A percentile compares a stretch with the other conserved stretches of the same genome.
phyloP scores from a whole-genome alignment of 2,329 filamentous ascomycete genomes.

The Pseudofabraea citricarpa region DNA sequence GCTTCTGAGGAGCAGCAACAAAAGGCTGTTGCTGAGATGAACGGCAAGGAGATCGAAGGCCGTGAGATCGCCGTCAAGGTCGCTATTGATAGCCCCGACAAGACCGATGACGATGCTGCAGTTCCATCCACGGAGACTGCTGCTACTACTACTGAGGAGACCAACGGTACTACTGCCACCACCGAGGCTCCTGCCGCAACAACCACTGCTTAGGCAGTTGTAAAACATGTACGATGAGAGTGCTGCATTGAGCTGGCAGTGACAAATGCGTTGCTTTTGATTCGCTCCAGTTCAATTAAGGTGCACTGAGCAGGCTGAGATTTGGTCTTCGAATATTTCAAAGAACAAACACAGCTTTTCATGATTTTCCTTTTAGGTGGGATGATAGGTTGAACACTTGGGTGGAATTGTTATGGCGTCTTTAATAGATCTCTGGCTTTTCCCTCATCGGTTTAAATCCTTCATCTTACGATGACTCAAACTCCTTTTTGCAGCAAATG shows the following conservation, averaged over 20 bases:
- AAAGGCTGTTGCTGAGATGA: constrained; percentile 97
- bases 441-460: constrained; percentile 19
- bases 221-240: constrained; percentile 24
- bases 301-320: constrained; percentile 14
- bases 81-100: constrained; percentile 98
- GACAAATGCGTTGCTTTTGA: constrained; percentile 21
- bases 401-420: constrained; percentile 20
- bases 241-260: constrained; percentile 17
- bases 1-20: constrained; percentile 93
- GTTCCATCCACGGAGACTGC: constrained; percentile 36
- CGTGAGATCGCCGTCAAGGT: constrained; percentile 99
- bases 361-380: constrained; percentile 28
- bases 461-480: constrained; percentile 27
- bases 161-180: constrained; percentile 36
- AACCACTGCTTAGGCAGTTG: constrained; percentile 32
- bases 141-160: constrained; percentile 55
- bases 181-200: no score
- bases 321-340: constrained; percentile 16
- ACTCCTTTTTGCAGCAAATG: constrained; percentile 15
- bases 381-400: constrained; percentile 13
- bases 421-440: constrained; percentile 26
- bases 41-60: constrained; percentile 97
- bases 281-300: constrained; percentile 19
- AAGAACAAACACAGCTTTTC: constrained; percentile 19
- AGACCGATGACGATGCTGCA: constrained; percentile 81